phyloP scores from a whole-genome alignment of 768 basidiomycete genomes.

The Suillus sp. region DNA sequence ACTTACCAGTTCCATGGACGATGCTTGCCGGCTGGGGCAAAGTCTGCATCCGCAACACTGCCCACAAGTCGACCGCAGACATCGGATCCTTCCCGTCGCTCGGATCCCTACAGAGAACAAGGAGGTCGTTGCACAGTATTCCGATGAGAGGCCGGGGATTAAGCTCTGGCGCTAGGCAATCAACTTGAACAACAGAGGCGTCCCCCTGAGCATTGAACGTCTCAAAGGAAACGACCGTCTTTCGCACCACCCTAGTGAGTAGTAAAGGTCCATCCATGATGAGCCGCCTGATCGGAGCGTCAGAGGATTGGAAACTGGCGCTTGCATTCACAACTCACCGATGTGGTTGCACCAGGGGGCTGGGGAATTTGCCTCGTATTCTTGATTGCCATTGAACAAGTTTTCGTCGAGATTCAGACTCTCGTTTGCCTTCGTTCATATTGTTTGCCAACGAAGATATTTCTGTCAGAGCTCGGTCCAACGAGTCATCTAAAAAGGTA shows the following conservation, averaged over 20 bases:
- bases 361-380: slow-evolving; percentile 91
- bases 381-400: slow-evolving; percentile 89
- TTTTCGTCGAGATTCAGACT: slow-evolving; percentile 88
- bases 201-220: slow-evolving; percentile 77
- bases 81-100: slow-evolving; percentile 76
- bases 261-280: slow-evolving; percentile 90
- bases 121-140: slow-evolving; percentile 88
- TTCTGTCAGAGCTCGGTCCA: slow-evolving; percentile 84
- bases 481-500: slow-evolving; percentile 76
- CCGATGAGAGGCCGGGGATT: slow-evolving; percentile 79
- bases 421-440: slow-evolving; percentile 99
- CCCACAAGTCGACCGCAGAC: slow-evolving; percentile 89
- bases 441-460: slow-evolving; percentile 88
- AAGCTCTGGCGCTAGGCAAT: slow-evolving; percentile 85
- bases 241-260: slow-evolving; percentile 89
- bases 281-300: slow-evolving; percentile 58
- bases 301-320: slow-evolving; percentile 14
- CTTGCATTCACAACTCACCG: slow-evolving; percentile 52
- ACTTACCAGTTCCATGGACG: slow-evolving; percentile 80
- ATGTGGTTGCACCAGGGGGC: slow-evolving; percentile 98
- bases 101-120: slow-evolving; percentile 89
- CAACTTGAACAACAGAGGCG: slow-evolving; percentile 81
- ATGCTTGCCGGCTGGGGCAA: slow-evolving; percentile 88
- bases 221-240: slow-evolving; percentile 79
- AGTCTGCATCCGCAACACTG: slow-evolving; percentile 94